Percentiles rank a stretch among this genome's conserved stretches.
phyloP scores from a whole-genome alignment of 805 yeast species.

The Saturnispora sanitii region DNA sequence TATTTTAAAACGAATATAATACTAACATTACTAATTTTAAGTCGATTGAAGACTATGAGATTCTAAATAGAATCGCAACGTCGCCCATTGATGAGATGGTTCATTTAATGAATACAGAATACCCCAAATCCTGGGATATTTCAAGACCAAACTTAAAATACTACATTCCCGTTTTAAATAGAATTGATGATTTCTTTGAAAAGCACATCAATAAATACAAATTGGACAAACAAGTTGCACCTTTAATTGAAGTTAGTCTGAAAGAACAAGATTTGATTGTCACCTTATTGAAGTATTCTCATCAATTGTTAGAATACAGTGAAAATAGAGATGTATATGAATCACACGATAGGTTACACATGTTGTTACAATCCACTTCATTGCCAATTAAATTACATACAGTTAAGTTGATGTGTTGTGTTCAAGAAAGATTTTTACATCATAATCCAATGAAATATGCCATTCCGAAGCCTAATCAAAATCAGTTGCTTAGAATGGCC shows the following conservation, averaged over 20 bases:
- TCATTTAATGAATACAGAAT: slow-evolving; percentile 12
- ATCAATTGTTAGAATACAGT: slow-evolving; percentile 57
- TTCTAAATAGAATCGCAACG: slow-evolving; percentile 13
- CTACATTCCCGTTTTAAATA: slow-evolving; percentile 70
- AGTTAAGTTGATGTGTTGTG: slow-evolving; percentile 39
- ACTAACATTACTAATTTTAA: slow-evolving; percentile 10
- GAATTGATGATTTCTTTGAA: slow-evolving; percentile 62
- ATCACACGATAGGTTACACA: slow-evolving; percentile 51
- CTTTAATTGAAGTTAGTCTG: slow-evolving; percentile 33
- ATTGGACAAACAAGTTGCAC: slow-evolving; percentile 36
- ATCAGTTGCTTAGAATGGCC: slow-evolving; percentile 40
- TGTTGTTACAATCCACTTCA: slow-evolving; percentile 49
- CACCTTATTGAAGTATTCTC: slow-evolving; percentile 51
- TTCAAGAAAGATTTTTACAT: slow-evolving; percentile 52
- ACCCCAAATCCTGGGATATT: slow-evolving; percentile 24
- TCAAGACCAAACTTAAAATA: slow-evolving; percentile 44
- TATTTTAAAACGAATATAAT: too few relatives aligned
- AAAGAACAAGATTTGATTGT: slow-evolving; percentile 40
- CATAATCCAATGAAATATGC: slow-evolving; percentile 33
- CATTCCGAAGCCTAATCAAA: slow-evolving; percentile 36
- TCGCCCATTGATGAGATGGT: slow-evolving; percentile 19
- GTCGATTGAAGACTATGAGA: slow-evolving; percentile 15
- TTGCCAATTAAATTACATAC: slow-evolving; percentile 50
- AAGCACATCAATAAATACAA: slow-evolving; percentile 43
- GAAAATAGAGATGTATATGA: slow-evolving; percentile 57